Evolutionary conservation across 2,329 filamentous ascomycete genomes (phyloP).

Genomic region (Zasmidium citrigriseum): DNA sequence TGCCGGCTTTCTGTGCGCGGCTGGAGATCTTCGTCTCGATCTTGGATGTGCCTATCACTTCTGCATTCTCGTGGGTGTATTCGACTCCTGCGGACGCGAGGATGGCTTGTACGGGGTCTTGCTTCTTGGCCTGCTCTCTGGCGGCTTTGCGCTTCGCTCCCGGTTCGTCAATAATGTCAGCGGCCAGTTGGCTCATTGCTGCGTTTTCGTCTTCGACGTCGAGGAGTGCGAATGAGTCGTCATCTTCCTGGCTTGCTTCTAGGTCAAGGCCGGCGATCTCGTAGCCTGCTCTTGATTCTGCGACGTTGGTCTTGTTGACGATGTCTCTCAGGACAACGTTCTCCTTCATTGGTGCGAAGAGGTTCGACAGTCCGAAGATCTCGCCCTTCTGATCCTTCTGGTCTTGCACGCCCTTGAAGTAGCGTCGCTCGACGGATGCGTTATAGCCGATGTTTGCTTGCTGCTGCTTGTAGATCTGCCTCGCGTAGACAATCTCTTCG

Average conservation of each 20-base stretch:
- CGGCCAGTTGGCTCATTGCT: slow-evolving; percentile 72
- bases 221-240: slow-evolving; percentile 34
- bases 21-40: slow-evolving; percentile 84
- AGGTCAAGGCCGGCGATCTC: slow-evolving; percentile 77
- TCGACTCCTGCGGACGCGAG: slow-evolving; percentile 84
- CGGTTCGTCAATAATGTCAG: slow-evolving; percentile 51
- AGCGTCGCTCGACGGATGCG: slow-evolving; percentile 85
- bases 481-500: slow-evolving; percentile 94
- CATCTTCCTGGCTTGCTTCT: slow-evolving; percentile 61
- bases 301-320: slow-evolving; percentile 97
- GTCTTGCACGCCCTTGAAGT: slow-evolving; percentile 93
- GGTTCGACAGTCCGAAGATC: slow-evolving; percentile 85
- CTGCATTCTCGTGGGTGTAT: slow-evolving; percentile 95
- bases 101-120: slow-evolving; percentile 84
- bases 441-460: slow-evolving; percentile 98
- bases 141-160: slow-evolving; percentile 37
- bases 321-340: slow-evolving; percentile 88
- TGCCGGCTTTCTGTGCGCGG: slow-evolving; percentile 66
- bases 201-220: slow-evolving; percentile 60
- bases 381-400: slow-evolving; percentile 82
- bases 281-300: slow-evolving; percentile 85
- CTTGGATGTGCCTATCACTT: slow-evolving; percentile 89
- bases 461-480: slow-evolving; percentile 98
- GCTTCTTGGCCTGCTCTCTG: slow-evolving; percentile 41
- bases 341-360: slow-evolving; percentile 79